Evolutionary conservation across 768 basidiomycete species (phyloP), one percentile per base, ranked within the genome.

Genomic region (Mycena vulgaris): DNA sequence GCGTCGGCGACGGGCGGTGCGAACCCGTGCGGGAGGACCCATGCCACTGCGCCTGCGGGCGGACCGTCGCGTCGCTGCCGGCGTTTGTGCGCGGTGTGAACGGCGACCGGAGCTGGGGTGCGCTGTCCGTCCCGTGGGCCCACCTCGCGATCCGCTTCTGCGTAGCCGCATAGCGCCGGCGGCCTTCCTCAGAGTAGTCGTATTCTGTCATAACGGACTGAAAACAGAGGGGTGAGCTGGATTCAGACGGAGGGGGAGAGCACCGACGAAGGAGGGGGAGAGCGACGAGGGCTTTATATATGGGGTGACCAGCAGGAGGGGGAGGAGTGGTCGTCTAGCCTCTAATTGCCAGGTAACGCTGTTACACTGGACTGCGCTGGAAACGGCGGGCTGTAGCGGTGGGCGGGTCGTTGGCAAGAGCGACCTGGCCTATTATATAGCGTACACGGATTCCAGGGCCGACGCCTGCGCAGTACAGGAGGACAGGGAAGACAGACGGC

Each of bases 131-230:
- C 3, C 9, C 10, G 45, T 49, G 25, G 2, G 48, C 65, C 65
- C 65, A 66, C 1, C 39, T 30, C 8, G 56, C 33, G 37, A 66
- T 59, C 27, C 65, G 56, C 27, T 59, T 49, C 49, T 66, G 65
- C 16, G 65, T 66, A 19, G 56, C 65, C 9, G 58, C 49, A 21
- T 39, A 59, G 25, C 65, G 65, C 48, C 25, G 30, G 25, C 56
- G 65, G 35, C 39, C 65, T 40, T 66, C 65, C 28, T 35, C 35
- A 13, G 65, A 66, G 30, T 59, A 59, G 48, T 66, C 65, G 56
- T 59, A 66, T 39, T 58, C 65, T 21, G 56, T 59, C 65, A 66
- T 66, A 17, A 28, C 53, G 39, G 11, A 37, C n/a, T n/a, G n/a
- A n/a, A n/a, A n/a, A n/a, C n/a, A n/a, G n/a, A n/a, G n/a, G n/a